Evolutionary conservation across 768 basidiomycete genomes (phyloP).

Genomic region (Lactarius sp.): DNA sequence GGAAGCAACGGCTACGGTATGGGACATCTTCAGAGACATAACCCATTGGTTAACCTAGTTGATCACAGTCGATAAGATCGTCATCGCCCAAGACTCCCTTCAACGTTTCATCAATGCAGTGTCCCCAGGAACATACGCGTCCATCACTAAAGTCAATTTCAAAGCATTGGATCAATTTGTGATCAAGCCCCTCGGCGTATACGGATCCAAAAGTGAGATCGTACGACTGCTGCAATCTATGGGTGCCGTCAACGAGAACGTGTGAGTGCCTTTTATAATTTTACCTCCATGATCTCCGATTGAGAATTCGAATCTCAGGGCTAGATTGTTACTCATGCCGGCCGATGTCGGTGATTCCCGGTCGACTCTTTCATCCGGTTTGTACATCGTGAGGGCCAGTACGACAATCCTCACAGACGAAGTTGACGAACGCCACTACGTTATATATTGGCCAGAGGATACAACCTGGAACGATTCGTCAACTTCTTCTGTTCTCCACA

Average conservation of each 20-base stretch:
- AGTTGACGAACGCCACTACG: conserved; percentile 26
- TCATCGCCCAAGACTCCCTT: too few relatives aligned
- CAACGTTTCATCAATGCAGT: conserved; percentile 22
- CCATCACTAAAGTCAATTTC: conserved; percentile 34
- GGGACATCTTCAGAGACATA: conserved; percentile 3
- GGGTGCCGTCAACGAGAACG: conserved; percentile 35
- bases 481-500: conserved; percentile 39
- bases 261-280: conserved; percentile 33
- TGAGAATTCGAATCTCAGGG: conserved; percentile 11
- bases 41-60: too few relatives aligned
- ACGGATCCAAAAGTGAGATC: conserved; percentile 41
- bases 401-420: not conserved
- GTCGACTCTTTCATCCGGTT: not conserved
- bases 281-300: not conserved
- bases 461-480: too few relatives aligned
- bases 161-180: too few relatives aligned
- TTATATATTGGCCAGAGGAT: too few relatives aligned
- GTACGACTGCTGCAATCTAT: conserved; percentile 31
- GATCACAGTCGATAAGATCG: not conserved
- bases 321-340: conserved; percentile 19
- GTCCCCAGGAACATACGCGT: conserved; percentile 45
- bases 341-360: not conserved
- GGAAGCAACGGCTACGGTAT: conserved; percentile 49
- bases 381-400: not conserved
- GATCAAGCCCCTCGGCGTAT: conserved; percentile 24